Base-by-base conservation (phyloP, 371 early-diverging fungal genomes). In the Mortierella sp. region DNA sequence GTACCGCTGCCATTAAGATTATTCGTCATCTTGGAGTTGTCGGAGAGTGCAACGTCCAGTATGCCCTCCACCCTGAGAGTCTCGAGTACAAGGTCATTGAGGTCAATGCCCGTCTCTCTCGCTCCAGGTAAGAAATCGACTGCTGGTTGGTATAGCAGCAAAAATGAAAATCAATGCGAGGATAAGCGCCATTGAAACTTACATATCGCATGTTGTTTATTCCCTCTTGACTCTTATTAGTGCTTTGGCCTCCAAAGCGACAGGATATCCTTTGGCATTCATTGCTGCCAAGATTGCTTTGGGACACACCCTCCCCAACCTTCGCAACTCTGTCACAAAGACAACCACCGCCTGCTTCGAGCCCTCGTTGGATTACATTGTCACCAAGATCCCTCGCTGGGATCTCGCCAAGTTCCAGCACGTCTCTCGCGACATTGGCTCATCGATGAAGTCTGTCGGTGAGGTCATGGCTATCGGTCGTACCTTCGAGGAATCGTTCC, bases 391-490 rank as follows among this genome's bases (percentile, higher is more conserved):
- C 82, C 99, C 99, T 79, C 95, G 98, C 49, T 98, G 98, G 98
- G 99, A 98, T 88, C 89, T 98, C 82, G 91, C 89, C 78, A 98
- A 98, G 90, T 98, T 98, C 90, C 91, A 93, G 76, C 96, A 95
- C 79, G 99, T 98, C 35, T 90, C 92, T 75, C 93, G 94, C 75
- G 92, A 95, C 56, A 92, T 97, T 71, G 96, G 97, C 21, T 94
- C 95, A 43, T 90, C 93, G 56, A 98, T 98, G 99, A 98, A 98
- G 89, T 94, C 94, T 82, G 98, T 98, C 6, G 99, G 99, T 83
- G 99, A 98, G 86, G 97, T 98, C 72, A 98, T 98, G 99, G 97
- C 97, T 10, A 97, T 98, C 76, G 98, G 98, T 35, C 93, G 98
- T 68, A 97, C 97, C 1, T 98, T 96, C 81, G 99, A 98, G 88